A percentile compares a stretch with the other conserved stretches of the same genome.
Evolutionary conservation across 768 basidiomycete genomes (phyloP).

Genomic region (Podaxis sp.): DNA sequence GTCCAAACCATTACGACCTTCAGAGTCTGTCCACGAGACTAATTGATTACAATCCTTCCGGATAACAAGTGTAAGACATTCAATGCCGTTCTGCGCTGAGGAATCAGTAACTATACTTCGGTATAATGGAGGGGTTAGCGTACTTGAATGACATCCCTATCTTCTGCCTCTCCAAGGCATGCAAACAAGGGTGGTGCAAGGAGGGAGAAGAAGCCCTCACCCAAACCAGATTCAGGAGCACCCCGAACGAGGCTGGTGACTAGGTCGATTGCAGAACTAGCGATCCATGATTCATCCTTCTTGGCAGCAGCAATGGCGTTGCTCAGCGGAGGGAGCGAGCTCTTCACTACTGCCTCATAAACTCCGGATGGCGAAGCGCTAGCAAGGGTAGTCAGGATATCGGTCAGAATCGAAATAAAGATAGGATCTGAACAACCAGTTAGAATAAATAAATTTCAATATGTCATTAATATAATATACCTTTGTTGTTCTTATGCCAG

Average conservation of each 20-base stretch:
- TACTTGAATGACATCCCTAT: conserved; percentile 84
- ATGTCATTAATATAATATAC: conserved; percentile 32
- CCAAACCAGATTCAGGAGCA: conserved; percentile 61
- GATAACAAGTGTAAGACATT: conserved; percentile 78
- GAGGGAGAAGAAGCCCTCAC: conserved; percentile 75
- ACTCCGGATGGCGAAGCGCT: conserved; percentile 56
- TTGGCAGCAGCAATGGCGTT: conserved; percentile 59
- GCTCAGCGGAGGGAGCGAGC: conserved; percentile 73
- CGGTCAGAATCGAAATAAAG: conserved; percentile 80
- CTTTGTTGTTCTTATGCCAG: conserved; percentile 87
- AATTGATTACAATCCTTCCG: conserved; percentile 87
- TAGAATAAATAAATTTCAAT: neutral
- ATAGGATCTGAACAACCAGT: conserved; percentile 64
- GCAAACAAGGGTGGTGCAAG: conserved; percentile 77
- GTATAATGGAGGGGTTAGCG: conserved; percentile 9
- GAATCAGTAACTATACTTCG: neutral
- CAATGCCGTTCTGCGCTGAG: conserved; percentile 67
- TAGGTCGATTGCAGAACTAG: conserved; percentile 81
- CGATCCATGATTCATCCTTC: conserved; percentile 69
- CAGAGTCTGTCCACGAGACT: conserved; percentile 67
- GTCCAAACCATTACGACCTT: conserved; percentile 74
- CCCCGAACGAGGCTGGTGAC: conserved; percentile 71
- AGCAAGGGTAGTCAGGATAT: conserved; percentile 74
- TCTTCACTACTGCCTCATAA: conserved; percentile 71
- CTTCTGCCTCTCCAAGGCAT: conserved; percentile 69